Conservation (phyloP, 108 stramenopile genomes). For the Cyclotella baltica region DNA sequence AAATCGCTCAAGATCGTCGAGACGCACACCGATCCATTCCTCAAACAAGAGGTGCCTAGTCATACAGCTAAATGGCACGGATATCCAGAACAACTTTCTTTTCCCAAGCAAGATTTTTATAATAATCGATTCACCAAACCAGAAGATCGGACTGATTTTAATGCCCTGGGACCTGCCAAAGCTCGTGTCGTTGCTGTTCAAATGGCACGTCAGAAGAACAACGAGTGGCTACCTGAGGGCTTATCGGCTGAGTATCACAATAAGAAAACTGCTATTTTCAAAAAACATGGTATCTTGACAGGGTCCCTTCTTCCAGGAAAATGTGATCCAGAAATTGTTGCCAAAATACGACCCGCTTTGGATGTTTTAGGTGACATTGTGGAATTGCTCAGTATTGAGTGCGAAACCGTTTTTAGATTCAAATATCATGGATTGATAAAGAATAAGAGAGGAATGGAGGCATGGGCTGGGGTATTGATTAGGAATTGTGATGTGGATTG, state of each 20-base stretch:
- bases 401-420: constrained; percentile 82
- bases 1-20: constrained; percentile 79
- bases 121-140: constrained; percentile 85
- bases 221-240: constrained; percentile 83
- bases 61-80: constrained; percentile 87
- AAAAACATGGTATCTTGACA: constrained; percentile 65
- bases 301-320: constrained; percentile 77
- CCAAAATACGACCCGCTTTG: constrained; percentile 80
- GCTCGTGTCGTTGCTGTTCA: constrained; percentile 75
- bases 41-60: constrained; percentile 71
- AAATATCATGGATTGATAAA: constrained; percentile 88
- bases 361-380: constrained; percentile 72
- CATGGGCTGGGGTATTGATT: constrained; percentile 76
- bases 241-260: constrained; percentile 63
- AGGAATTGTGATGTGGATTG: constrained; percentile 85
- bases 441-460: constrained; percentile 83
- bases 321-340: constrained; percentile 55
- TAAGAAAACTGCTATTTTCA: constrained; percentile 63
- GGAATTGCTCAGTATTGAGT: constrained; percentile 79
- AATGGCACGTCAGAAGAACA: constrained; percentile 84
- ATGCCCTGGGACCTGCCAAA: constrained; percentile 65
- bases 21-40: constrained; percentile 77
- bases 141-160: constrained; percentile 74
- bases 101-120: constrained; percentile 64
- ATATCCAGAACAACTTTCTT: constrained; percentile 69